Base-by-base conservation (phyloP, 129 eudicot genomes). In the Flaveria sonorensis region DNA sequence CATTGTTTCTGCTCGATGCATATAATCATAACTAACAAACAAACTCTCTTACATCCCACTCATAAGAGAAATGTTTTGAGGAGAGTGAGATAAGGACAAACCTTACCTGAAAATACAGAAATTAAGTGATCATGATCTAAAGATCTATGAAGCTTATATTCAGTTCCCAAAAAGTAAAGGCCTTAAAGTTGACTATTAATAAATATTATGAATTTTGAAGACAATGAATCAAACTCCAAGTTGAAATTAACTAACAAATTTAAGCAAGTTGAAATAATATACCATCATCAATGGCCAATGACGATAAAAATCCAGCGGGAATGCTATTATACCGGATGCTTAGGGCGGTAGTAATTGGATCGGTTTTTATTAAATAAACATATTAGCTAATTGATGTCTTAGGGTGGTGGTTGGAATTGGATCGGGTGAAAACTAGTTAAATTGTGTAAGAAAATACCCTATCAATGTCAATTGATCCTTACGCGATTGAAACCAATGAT, bases 231-330 rank as follows among this genome's bases (percentile, higher is more conserved):
- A 16, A 78, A 60, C 52, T 46, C 10, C 83, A 72, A 80, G 69
- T 80, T 81, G 84, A 75, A 75, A 62, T 71, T 28, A 55, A 14
- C 7, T 61, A 79, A 20, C 5, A 72, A 48, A 47, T 28, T 14
- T 13, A 45, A 68, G n/a, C 52, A 79, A 62, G 46, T 26, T 28
- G 52, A 13, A 39, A 68, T 18, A 36, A 57, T 32, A 51, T 87
- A 91, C 97, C 98, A 77, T 5, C 5, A 36, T 36, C 40, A 36
- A 36, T 1, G 0, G 40, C 0, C 40, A 36, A 36, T 6, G 40
- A 36, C 7, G 84, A 73, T 71, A 93, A 72, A 82, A 93, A 87
- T 70, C 97, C 98, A 84, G 96, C 93, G 18, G 93, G 98, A 32
- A 96, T 87, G 71, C 93, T 90, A 71, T 83, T 87, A 52, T 93